Conservation (phyloP, 345 rosid genomes). For the Corchorus olitorius region DNA sequence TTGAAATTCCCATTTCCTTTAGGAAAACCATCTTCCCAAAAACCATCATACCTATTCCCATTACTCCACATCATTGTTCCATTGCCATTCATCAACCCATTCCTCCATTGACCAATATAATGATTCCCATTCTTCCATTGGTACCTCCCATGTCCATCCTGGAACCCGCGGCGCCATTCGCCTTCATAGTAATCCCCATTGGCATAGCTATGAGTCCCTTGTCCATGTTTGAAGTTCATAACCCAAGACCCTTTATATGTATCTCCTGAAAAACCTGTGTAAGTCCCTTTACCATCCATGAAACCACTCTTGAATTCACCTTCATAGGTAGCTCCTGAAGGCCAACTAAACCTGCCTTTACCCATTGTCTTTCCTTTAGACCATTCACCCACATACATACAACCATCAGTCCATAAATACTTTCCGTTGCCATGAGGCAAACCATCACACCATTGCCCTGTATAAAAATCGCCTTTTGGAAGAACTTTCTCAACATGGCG, state of each 20-base stretch:
- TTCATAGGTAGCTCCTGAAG: slow-evolving; percentile 90
- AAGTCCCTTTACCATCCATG: slow-evolving; percentile 95
- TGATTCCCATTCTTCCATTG: slow-evolving; percentile 83
- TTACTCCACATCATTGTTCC: slow-evolving; percentile 86
- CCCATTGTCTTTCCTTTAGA: slow-evolving; percentile 68
- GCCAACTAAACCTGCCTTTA: slow-evolving; percentile 89
- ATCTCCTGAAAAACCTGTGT: slow-evolving; percentile 66
- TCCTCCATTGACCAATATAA: slow-evolving; percentile 84
- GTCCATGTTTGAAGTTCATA: slow-evolving; percentile 88
- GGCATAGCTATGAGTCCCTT: slow-evolving; percentile 64
- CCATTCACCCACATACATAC: slow-evolving; percentile 96
- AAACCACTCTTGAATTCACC: slow-evolving; percentile 89
- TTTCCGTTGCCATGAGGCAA: slow-evolving; percentile 87
- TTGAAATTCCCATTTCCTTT: slow-evolving; percentile 84
- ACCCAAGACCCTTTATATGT: slow-evolving; percentile 82
- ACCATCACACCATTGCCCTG: slow-evolving; percentile 70
- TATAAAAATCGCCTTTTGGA: slow-evolving; percentile 80
- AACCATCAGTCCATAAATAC: slow-evolving; percentile 90
- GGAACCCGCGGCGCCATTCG: slow-evolving; percentile 83
- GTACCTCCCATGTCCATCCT: slow-evolving; percentile 88
- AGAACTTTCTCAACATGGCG: slow-evolving; percentile 58
- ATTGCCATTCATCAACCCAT: slow-evolving; percentile 71
- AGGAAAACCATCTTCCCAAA: slow-evolving; percentile 87
- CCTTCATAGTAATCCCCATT: slow-evolving; percentile 89
- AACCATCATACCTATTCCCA: slow-evolving; percentile 89